Conservation (phyloP, 2,329 filamentous ascomycete species). For the Neofusicoccum parvum region DNA sequence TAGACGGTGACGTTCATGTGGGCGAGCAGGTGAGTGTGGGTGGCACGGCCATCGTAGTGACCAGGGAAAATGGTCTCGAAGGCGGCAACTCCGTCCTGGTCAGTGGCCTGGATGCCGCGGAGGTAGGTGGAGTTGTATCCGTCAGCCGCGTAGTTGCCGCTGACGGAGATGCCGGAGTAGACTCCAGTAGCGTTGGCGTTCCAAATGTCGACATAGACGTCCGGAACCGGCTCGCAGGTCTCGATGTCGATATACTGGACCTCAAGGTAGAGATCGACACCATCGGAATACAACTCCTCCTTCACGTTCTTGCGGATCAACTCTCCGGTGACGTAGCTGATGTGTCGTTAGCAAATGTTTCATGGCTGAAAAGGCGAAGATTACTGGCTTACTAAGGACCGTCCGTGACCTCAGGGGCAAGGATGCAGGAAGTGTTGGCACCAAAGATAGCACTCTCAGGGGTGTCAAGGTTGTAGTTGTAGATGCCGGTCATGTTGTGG, state of each 20-base stretch:
- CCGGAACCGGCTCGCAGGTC: constrained; percentile 55
- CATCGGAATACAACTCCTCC: constrained; percentile 45
- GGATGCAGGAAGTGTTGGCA: constrained; percentile 37
- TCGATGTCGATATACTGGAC: constrained; percentile 58
- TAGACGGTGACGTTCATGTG: constrained; percentile 44
- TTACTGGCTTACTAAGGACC: constrained; percentile 30
- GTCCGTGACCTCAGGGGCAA: constrained; percentile 37
- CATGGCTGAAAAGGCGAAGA: background rate
- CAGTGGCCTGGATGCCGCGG: constrained; percentile 51
- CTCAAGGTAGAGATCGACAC: constrained; percentile 54
- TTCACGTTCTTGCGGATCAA: constrained; percentile 52
- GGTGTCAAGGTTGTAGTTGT: constrained; percentile 30
- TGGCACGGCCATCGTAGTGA: constrained; percentile 43
- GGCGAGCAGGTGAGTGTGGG: constrained; percentile 42
- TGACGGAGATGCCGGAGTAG: constrained; percentile 40
- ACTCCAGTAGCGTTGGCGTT: constrained; percentile 44
- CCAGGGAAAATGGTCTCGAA: constrained; percentile 54
- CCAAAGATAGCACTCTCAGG: constrained; percentile 32
- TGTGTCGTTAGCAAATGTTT: background rate
- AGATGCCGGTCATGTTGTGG: constrained; percentile 33
- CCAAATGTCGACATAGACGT: constrained; percentile 58
- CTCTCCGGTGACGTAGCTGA: constrained; percentile 51
- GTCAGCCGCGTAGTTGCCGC: constrained; percentile 32
- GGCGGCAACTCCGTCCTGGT: constrained; percentile 50
- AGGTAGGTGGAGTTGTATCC: constrained; percentile 42